Evolutionary conservation across 2,329 filamentous ascomycete species (phyloP), one percentile per base, ranked within the genome.

Genomic region (Pyricularia grisea): DNA sequence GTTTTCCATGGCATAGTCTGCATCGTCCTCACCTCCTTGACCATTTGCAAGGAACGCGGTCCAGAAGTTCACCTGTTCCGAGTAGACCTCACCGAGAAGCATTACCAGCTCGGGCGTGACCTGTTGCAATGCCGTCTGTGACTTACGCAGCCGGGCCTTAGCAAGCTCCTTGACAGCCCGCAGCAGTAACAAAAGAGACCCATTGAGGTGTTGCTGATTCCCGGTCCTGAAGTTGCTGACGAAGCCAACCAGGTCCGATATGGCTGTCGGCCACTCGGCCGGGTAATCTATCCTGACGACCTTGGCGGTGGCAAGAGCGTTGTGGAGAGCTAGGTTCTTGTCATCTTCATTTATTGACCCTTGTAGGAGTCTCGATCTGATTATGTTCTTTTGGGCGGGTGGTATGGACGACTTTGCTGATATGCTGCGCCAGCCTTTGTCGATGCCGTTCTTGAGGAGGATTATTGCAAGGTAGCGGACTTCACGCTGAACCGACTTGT

Each of bases 391-490:
- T 76, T 97, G 92, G 25, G 90, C 86, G 31, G 87, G 86, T 76
- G 90, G 88, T 69, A 91, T 86, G 67, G 92, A 88, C 42, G 91
- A 92, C 76, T 82, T 84, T 31, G 77, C 67, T 69, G 79, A 73
- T 42, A 92, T 76, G n/a, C 80, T 73, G 17, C 95, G 87, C 95
- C 95, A 99, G 79, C 93, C 93, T 77, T 91, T 93, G 77, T 98
- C 94, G 78, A 98, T 94, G 69, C 94, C 95, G 78, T 98, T 97
- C 78, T 98, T 98, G 68, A 99, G 85, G 77, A 97, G 92, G 73
- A 98, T 97, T 70, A 98, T 88, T 68, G 94, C 92, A 12, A 97
- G 88, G 75, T 97, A 93, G 71, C 95, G 91, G 68, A 94, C 87
- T 74, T 96, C 90, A 70, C 87, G 80, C 1, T 92, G 91, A 1